Evolutionary conservation across 2,329 filamentous ascomycete species (phyloP), one percentile per base, ranked within the genome.

Genomic region (Acrodontium crateriforme): DNA sequence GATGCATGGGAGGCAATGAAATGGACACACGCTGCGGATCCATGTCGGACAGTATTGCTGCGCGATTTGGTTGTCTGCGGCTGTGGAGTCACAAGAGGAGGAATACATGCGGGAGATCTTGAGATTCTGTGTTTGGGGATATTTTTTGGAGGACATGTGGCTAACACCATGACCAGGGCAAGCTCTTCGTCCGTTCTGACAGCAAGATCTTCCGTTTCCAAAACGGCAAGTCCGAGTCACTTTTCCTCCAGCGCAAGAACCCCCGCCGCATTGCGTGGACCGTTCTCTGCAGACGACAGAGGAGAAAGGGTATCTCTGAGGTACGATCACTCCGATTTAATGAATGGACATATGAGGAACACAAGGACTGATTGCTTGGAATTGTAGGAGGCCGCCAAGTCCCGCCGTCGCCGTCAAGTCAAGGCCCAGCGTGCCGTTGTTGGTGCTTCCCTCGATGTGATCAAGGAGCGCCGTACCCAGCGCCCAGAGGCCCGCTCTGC

Each of bases 121-220:
- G n/a, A n/a, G n/a, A n/a, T n/a, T n/a, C n/a, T n/a, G n/a, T n/a
- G n/a, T n/a, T n/a, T n/a, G n/a, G n/a, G n/a, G n/a, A n/a, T n/a
- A n/a, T n/a, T n/a, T n/a, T n/a, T n/a, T n/a, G n/a, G n/a, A n/a
- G n/a, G 25, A 27, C 11, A 12, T 20, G 25, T 16, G 25, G 16
- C 15, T 16, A 11, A 27, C 25, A 19, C 9, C n/a, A 24, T 13
- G 13, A 27, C 15, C 60, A 95, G 89, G 89, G 89, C 72, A 95
- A 95, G 74, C 80, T 98, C 71, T 98, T 87, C 72, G 71, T 98
- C 74, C 84, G 89, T 67, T 85, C 87, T 61, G 89, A 98, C 75
- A 92, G 81, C 84, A 98, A 95, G 75, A 77, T 95, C 74, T 98
- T 98, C 81, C 85, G 89, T 62, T 98, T 98, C 81, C 84, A 93